Evolutionary conservation across 2,329 filamentous ascomycete species (phyloP).

Genomic region (Venturia carpophila): DNA sequence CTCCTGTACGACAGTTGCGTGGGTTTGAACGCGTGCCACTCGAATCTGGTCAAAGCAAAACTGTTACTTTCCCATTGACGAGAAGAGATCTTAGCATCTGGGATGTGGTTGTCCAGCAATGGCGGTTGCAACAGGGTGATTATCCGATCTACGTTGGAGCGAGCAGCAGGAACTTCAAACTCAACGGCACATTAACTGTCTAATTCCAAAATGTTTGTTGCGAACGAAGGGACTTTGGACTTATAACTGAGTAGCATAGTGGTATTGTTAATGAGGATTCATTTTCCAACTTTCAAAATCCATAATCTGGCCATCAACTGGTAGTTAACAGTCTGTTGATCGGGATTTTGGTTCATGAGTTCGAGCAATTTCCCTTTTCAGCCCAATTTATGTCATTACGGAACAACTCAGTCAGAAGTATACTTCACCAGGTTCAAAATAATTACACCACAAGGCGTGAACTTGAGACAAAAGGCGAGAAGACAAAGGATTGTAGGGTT

Average conservation of each 20-base stretch:
- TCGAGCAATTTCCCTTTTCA: too few species aligned
- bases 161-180: constrained; percentile 3
- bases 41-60: constrained; percentile 40
- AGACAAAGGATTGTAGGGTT: too few species aligned
- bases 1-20: constrained; percentile 47
- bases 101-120: constrained; percentile 52
- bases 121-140: constrained; percentile 37
- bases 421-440: too few species aligned
- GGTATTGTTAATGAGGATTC: not conserved
- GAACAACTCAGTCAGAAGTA: too few species aligned
- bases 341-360: too few species aligned
- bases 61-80: constrained; percentile 46
- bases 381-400: too few species aligned
- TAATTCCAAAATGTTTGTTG: not conserved
- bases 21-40: constrained; percentile 55
- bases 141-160: constrained; percentile 48
- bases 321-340: too few species aligned
- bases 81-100: constrained; percentile 58
- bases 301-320: too few species aligned
- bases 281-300: too few species aligned
- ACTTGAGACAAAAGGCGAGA: too few species aligned
- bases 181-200: not conserved
- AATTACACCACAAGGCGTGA: too few species aligned
- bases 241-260: not conserved
- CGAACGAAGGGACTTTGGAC: too few species aligned